Base-by-base conservation (phyloP, 257 asterid species). In the Haberlea rhodopensis region DNA sequence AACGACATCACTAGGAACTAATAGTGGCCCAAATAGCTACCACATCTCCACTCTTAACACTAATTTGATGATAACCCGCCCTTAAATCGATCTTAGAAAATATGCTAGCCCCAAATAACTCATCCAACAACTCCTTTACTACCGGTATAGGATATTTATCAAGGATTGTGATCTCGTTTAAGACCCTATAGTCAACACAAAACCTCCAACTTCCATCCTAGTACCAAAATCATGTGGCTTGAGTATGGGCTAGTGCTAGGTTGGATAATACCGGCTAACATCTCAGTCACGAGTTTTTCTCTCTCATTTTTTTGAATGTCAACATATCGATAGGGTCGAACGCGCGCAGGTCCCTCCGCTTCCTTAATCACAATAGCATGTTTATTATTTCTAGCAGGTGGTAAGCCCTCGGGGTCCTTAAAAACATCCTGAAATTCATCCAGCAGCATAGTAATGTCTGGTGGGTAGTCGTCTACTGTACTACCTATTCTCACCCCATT, bases 1-100 rank as follows among this genome's bases (percentile, higher is more conserved):
- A n/a, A n/a, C 16, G 40, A 9, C 62, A 57, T 57, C 1, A 27
- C 40, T 0, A 7, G 2, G 2, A 26, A 26, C 28, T 57, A n/a
- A 25, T 6, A 57, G 5, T 20, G 21, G 4, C 62, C 62, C 16
- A 8, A 3, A 8, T 60, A 49, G 4, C 26, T 60, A 15, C 5
- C 2, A 27, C 26, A 11, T 32, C 65, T 9, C n/a, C 51, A 5
- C 6, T 3, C 4, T 31, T 6, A 23, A 60, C 31, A 1, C 52
- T 60, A 0, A 60, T 18, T 18, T 60, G 65, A 32, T 60, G 65
- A 8, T 60, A 60, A 0, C 51, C 65, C 0, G 48, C 8, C 19
- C 65, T 60, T 2, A 60, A 11, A 11, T 60, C 49, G 3, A 60
- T 1, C 27, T 60, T 60, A 16, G 28, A 15, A n/a, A 60, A 60